Evolutionary conservation across 2,329 filamentous ascomycete species (phyloP), one percentile per base, ranked within the genome.

Genomic region (Pseudogymnoascus sp.): DNA sequence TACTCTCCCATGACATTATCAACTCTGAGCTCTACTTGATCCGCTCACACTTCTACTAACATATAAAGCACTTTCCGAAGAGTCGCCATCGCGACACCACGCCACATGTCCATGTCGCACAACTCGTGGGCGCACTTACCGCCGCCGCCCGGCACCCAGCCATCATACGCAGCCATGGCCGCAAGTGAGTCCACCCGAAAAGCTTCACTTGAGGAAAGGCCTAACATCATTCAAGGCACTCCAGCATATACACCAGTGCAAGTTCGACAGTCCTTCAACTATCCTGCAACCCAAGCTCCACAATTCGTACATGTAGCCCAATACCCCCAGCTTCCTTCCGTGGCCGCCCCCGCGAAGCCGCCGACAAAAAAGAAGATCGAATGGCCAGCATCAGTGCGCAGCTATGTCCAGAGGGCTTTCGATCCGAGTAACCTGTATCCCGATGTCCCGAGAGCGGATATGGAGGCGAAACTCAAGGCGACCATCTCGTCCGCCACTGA

Each of bases 401-500:
- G 83, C 68, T 97, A 97, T 77, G 93, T 97, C 34, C 88, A 92
- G 71, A 87, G 92, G 72, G 93, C 92, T 26, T 97, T 97, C 74
- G 86, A 90, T 61, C 83, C 86, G 26, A 83, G 86, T 64, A 90
- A 92, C 73, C 79, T 86, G 68, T 82, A 89, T 66, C 71, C 82
- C 4, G 81, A 83, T 40, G 83, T 93, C 54, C 75, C 79, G 61
- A 83, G 83, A 62, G 71, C 81, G 62, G 91, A 96, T 64, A 88
- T 97, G 81, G 89, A 96, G 75, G 80, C 81, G 65, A 96, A 92
- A 73, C 80, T 99, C 67, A 96, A 93, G 76, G 79, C 87, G 66
- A 88, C 92, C 69, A 97, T 99, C 73, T 90, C 88, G 66, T 81
- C 86, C 63, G 91, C 91, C 67, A 92, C 91, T 68, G 88, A 93